A percentile compares a stretch with the other conserved stretches of the same genome.
phyloP scores from a whole-genome alignment of 164 flowering plant species.

The Dillenia suffruticosa region DNA sequence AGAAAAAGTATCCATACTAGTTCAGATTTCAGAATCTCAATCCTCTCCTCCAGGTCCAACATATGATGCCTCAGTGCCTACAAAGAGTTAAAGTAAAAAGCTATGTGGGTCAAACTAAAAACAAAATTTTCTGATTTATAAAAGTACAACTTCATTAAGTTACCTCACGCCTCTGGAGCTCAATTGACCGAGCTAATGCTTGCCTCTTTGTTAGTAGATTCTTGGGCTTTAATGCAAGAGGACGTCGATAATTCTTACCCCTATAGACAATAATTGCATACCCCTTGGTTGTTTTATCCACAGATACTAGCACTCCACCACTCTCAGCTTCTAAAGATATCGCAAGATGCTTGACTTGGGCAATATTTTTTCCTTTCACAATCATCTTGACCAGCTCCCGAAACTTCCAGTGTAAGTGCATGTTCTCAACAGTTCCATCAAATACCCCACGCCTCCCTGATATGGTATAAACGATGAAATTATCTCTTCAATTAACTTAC shows the following conservation, averaged over 20 bases:
- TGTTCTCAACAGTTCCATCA: constrained; percentile 85
- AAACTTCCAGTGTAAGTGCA: constrained; percentile 92
- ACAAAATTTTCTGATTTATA: not conserved
- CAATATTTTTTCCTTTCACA: constrained; percentile 50
- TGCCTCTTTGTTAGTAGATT: constrained; percentile 67
- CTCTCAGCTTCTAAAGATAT: constrained; percentile 91
- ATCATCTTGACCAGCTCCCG: constrained; percentile 86
- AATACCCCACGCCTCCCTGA: constrained; percentile 77
- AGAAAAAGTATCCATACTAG: constrained; percentile 34
- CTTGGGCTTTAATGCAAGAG: constrained; percentile 49
- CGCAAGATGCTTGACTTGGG: constrained; percentile 79
- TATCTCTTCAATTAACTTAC: no score
- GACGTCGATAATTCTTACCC: constrained; percentile 82
- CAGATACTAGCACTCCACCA: constrained; percentile 77
- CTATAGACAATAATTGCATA: constrained; percentile 77
- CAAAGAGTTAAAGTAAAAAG: not conserved
- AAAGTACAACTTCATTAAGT: not conserved
- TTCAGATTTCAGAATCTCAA: constrained; percentile 57
- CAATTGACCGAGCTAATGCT: constrained; percentile 77
- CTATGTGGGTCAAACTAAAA: not conserved
- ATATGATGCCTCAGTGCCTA: constrained; percentile 83
- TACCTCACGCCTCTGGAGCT: constrained; percentile 90
- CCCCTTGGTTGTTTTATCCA: constrained; percentile 82
- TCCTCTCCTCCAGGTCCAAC: constrained; percentile 43
- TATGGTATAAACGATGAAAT: constrained; percentile 9